Evolutionary conservation across 345 rosid species (phyloP), one percentile per base, ranked within the genome.

Genomic region (Gynandropsis gynandra): DNA sequence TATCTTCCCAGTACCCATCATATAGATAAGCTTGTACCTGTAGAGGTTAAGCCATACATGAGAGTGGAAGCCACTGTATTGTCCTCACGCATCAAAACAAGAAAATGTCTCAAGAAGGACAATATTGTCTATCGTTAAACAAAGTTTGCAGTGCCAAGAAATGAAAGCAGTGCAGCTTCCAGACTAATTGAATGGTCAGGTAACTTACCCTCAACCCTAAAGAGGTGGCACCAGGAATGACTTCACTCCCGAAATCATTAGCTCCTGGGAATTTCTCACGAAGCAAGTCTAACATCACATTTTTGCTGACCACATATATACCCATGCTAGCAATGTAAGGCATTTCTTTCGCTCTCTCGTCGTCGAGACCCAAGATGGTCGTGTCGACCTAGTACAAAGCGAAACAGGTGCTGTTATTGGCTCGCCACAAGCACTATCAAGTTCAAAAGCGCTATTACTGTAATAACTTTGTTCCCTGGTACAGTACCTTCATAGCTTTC

Each of bases 261-360:
- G 98, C 98, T 56, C 89, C 92, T 7, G 98, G 98, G 65, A 90
- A 90, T 83, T 65, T 81, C 9, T 90, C 92, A 19, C 83, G 64
- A 16, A 90, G 89, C 50, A 90, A 85, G 62, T 86, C 74, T 38
- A 90, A 51, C 98, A 90, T 90, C 42, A 79, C 98, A 68, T 83
- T 62, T 70, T 90, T 90, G 67, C 96, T 86, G 44, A 86, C 83
- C 29, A 90, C 96, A 67, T 90, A 90, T 52, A 90, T 90, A 10
- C 98, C 97, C 98, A 90, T 90, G 51, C 98, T 90, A 62, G 98
- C 98, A 76, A 90, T 86, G 62, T 35, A 90, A 62, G 98, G 98
- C 95, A 90, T 66, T 65, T 80, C 89, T 70, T 83, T 83, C 1
- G 98, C 98, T 66, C 96, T 74, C 55, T 77, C 78, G 18, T 90